These are phyloP conservation scores for Clavulina sp. DNA, from an alignment of 768 basidiomycete species.

Conservation along the genomic window DNA sequence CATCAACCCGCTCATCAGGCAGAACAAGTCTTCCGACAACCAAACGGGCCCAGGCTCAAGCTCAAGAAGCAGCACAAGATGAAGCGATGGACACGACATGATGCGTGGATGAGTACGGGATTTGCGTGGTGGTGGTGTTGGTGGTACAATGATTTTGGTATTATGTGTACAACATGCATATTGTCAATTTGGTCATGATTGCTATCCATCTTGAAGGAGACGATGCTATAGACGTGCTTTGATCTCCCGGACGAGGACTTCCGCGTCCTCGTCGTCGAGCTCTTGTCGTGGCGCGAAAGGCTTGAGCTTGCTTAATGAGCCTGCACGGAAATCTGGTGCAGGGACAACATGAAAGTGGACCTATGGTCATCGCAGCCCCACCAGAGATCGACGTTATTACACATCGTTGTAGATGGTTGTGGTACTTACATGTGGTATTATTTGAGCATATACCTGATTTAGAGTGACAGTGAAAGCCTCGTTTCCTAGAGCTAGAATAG, in stretches of 20 bases:
- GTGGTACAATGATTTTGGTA: no score
- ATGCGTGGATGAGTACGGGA: no score
- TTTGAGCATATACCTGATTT: slow-evolving; percentile 1
- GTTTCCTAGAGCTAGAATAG: background rate
- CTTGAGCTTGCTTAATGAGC: background rate
- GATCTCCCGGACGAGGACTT: background rate
- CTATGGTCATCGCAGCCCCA: background rate
- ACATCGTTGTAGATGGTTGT: background rate
- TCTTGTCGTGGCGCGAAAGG: background rate
- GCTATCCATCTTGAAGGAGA: background rate
- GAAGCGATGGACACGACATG: background rate
- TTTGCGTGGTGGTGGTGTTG: no score
- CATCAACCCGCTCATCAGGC: background rate
- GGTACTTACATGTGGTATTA: background rate
- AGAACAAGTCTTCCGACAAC: background rate
- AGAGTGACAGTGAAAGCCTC: background rate
- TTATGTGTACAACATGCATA: no score
- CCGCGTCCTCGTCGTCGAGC: background rate
- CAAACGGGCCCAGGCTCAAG: no score
- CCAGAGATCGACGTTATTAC: background rate
- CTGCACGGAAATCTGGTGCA: background rate
- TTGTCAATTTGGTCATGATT: no score
- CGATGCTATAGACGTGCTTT: background rate
- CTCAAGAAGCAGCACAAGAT: no score
- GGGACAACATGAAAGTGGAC: background rate